Evolutionary conservation across 495 filamentous ascomycete species (phyloP).

Genomic region (Penicillium psychrofluorescens): DNA sequence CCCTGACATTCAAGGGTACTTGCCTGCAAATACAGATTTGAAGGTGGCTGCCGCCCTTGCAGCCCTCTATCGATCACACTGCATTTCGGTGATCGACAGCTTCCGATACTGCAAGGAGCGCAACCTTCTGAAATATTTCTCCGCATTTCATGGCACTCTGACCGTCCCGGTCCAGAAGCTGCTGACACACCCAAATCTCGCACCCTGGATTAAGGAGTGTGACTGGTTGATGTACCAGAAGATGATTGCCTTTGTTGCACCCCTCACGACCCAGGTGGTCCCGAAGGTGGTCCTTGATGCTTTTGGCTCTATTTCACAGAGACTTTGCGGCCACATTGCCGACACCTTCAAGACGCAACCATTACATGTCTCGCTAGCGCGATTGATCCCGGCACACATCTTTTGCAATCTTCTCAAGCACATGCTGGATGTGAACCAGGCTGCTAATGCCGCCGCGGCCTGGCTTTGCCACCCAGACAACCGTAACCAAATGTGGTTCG

Average conservation of each 20-base stretch:
- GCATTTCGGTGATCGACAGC: slow-evolving; percentile 87
- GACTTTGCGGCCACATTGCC: slow-evolving; percentile 67
- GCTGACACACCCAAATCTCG: slow-evolving; percentile 70
- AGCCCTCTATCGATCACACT: slow-evolving; percentile 87
- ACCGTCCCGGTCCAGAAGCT: slow-evolving; percentile 97
- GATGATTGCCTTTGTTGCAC: slow-evolving; percentile 85
- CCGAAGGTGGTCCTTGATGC: slow-evolving; percentile 77
- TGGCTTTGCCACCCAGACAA: slow-evolving; percentile 44
- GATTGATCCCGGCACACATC: slow-evolving; percentile 78
- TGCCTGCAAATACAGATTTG: slow-evolving; percentile 66
- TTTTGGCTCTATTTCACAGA: slow-evolving; percentile 75
- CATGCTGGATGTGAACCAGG: slow-evolving; percentile 81
- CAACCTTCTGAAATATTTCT: slow-evolving; percentile 90
- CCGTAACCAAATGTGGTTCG: slow-evolving; percentile 76
- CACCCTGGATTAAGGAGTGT: slow-evolving; percentile 89
- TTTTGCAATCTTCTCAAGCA: slow-evolving; percentile 82
- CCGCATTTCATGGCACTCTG: slow-evolving; percentile 88
- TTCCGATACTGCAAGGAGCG: slow-evolving; percentile 94
- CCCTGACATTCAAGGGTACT: slow-evolving; percentile 67
- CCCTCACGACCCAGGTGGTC: slow-evolving; percentile 79
- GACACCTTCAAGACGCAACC: slow-evolving; percentile 75
- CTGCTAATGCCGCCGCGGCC: slow-evolving; percentile 52
- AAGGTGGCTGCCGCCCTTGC: slow-evolving; percentile 75
- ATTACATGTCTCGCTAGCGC: slow-evolving; percentile 73
- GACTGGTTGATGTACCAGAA: slow-evolving; percentile 94